These are phyloP conservation scores for Sclerotiophoma versabilis DNA, from an alignment of 2,329 filamentous ascomycete genomes.

Conservation along the genomic window DNA sequence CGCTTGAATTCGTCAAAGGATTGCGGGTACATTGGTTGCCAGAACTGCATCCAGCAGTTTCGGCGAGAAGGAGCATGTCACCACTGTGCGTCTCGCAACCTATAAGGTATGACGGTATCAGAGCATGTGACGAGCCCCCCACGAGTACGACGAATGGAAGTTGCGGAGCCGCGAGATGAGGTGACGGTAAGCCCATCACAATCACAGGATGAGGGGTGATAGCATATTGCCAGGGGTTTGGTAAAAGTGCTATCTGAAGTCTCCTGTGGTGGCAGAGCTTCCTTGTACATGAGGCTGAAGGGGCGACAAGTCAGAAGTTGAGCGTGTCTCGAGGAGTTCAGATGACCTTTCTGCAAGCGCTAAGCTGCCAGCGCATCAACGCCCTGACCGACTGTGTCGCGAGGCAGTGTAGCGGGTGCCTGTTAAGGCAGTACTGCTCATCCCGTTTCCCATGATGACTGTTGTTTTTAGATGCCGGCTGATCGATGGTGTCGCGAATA, in stretches of 20 bases:
- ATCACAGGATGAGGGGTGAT: constrained; percentile 36
- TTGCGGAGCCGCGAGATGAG: constrained; percentile 29
- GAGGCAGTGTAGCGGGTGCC: constrained; percentile 46
- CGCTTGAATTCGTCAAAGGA: background rate
- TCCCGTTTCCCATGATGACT: constrained; percentile 24
- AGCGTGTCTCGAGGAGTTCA: constrained; percentile 32
- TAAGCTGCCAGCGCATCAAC: constrained; percentile 49
- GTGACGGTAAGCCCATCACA: constrained; percentile 33
- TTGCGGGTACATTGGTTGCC: constrained; percentile 16
- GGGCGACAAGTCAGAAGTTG: constrained; percentile 35
- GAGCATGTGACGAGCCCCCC: constrained; percentile 38
- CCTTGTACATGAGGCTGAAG: constrained; percentile 47
- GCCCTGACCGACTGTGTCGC: constrained; percentile 43
- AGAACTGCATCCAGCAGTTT: constrained; percentile 24
- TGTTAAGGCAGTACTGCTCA: constrained; percentile 38
- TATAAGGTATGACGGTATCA: constrained; percentile 22
- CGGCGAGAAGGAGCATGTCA: constrained; percentile 26
- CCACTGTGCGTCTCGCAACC: constrained; percentile 17
- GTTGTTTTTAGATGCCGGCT: constrained; percentile 43
- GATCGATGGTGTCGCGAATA: constrained; percentile 28
- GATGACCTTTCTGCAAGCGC: constrained; percentile 48
- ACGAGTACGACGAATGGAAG: constrained; percentile 39
- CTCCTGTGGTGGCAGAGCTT: constrained; percentile 43
- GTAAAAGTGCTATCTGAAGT: constrained; percentile 41
- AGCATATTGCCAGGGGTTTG: constrained; percentile 47